phyloP scores from a whole-genome alignment of 805 yeast genomes.

The Ogataea thermomethanolica region DNA sequence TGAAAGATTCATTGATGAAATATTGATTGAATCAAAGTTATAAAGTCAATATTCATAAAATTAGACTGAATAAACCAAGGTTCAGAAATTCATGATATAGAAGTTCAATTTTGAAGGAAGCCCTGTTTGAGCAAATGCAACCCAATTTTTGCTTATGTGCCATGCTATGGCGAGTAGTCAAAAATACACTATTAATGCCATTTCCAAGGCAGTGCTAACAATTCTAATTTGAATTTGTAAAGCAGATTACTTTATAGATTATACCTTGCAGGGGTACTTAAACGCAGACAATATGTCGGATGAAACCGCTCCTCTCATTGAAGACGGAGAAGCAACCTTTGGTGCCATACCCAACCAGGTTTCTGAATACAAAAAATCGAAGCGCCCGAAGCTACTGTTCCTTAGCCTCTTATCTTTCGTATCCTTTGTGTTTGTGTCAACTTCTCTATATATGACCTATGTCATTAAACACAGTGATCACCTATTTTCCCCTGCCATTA shows the following conservation, averaged over 20 bases:
- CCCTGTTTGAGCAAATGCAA: neutral
- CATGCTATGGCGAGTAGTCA: no score
- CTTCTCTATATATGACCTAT: neutral
- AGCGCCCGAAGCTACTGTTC: neutral
- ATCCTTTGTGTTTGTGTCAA: neutral
- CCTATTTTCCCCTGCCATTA: neutral
- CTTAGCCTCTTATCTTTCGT: no score
- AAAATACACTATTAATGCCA: no score
- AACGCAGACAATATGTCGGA: no score
- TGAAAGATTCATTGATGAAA: conserved; percentile 23
- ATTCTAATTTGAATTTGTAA: no score
- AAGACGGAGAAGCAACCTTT: neutral
- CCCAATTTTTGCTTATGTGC: no score
- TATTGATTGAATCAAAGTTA: conserved; percentile 19
- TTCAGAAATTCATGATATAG: neutral
- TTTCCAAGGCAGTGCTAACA: no score
- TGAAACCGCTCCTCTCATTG: no score
- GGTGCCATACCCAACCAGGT: neutral
- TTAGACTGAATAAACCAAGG: neutral
- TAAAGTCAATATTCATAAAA: conserved; percentile 7
- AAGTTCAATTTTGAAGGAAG: neutral
- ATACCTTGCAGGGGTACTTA: no score
- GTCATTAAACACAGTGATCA: neutral
- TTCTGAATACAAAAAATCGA: neutral
- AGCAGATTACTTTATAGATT: no score